These are phyloP conservation scores for Fusarium succisae DNA, from an alignment of 2,329 filamentous ascomycete genomes.

Conservation along the genomic window DNA sequence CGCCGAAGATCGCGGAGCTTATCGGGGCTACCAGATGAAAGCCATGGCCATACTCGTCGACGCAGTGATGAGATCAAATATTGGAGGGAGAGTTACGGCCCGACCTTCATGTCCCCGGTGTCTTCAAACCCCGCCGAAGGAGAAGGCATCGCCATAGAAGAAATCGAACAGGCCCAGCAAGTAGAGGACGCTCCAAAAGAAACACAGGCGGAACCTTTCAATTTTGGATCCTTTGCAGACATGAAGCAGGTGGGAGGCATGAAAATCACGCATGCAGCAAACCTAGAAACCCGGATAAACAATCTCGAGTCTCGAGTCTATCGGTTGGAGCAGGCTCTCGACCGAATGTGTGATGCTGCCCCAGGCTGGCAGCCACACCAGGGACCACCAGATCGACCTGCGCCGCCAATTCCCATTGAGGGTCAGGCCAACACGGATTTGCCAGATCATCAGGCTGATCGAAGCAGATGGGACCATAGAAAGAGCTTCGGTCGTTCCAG, in stretches of 20 bases:
- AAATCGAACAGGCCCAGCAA: conserved; percentile 47
- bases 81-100: conserved; percentile 69
- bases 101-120: conserved; percentile 60
- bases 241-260: conserved; percentile 61
- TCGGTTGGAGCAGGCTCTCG: conserved; percentile 63
- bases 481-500: conserved; percentile 34
- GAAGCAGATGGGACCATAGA: background rate
- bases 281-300: conserved; percentile 62
- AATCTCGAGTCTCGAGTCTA: conserved; percentile 62
- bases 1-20: conserved; percentile 69
- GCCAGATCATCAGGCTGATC: background rate
- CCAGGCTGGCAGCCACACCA: conserved; percentile 51
- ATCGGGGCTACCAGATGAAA: conserved; percentile 59
- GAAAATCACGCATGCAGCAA: conserved; percentile 66
- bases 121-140: conserved; percentile 57
- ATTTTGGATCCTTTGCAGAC: conserved; percentile 59
- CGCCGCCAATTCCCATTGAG: conserved; percentile 37
- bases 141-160: conserved; percentile 44
- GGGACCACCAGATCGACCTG: conserved; percentile 40
- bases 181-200: conserved; percentile 45
- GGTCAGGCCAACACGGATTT: conserved; percentile 14
- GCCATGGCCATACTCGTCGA: conserved; percentile 53
- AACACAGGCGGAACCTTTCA: conserved; percentile 61
- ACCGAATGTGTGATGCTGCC: conserved; percentile 58
- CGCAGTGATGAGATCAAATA: conserved; percentile 72